Evolutionary conservation across 352 stramenopile species (phyloP), one percentile per base, ranked within the genome.

Genomic region (Globisporangium paddicum): DNA sequence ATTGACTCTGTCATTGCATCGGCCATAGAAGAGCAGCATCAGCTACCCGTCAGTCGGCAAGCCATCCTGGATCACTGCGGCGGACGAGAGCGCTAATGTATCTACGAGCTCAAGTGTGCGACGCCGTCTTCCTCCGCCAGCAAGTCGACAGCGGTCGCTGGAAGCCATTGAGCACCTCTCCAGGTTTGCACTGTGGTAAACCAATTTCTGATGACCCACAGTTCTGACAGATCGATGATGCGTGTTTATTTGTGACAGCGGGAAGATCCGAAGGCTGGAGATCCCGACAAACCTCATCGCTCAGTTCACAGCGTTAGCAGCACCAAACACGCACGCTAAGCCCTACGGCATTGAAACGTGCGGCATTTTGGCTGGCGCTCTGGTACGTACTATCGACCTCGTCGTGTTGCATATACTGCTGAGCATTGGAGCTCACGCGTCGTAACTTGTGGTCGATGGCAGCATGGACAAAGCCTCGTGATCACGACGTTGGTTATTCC

Each of bases 321-420:
- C 79, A 7, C 73, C 80, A 13, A 96, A 96, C 63, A 96, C 86
- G 6, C 79, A 79, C 28, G 62, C 62, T 47, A 68, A 60, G 25
- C 86, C 84, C 19, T 79, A 96, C 45, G 89, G 89, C 11, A 93
- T 97, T 44, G 89, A 97, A 63, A 96, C 89, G 4, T 97, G 89
- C 63, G 89, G 89, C 13, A 96, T 97, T 46, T 71, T 97, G 37
- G 84, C 86, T 16, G 89, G 84, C 11, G 73, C 87, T 44, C 54
- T 95, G 66, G 81, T 92, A 71, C n/a, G 72, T 60, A 6, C 28
- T 6, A 32, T 32, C 6, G 28, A 3, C 6, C 28, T 32, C 28
- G 6, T 32, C 3, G 6, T 23, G 3, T 14, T 14, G 42, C 42
- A 26, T 6, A 58, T 30, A 35, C 23, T 34, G 4, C 3, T 26